A percentile compares a stretch with the other conserved stretches of the same genome.
Conservation (phyloP, 2,329 filamentous ascomycete species). For the Dothiorella sarmentorum region DNA sequence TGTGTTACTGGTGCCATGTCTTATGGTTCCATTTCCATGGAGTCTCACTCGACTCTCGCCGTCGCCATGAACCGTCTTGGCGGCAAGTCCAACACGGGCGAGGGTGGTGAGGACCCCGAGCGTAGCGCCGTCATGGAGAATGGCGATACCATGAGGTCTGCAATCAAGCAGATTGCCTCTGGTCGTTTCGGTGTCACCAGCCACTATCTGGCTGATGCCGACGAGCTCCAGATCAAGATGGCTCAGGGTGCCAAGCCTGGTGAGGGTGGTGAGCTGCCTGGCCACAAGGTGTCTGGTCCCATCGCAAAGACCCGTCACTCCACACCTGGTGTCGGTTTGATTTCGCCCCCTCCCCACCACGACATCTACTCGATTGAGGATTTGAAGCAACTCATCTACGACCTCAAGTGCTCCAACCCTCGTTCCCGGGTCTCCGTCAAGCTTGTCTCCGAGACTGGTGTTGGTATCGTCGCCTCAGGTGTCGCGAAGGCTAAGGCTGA, state of each 20-base stretch:
- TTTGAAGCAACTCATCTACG: conserved; percentile 95
- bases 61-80: conserved; percentile 96
- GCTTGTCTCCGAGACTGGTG: conserved; percentile 94
- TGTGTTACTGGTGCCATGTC: conserved; percentile 99
- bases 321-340: conserved; percentile 91
- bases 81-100: conserved; percentile 95
- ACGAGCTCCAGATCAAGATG: conserved; percentile 99
- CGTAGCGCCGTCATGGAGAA: conserved; percentile 82
- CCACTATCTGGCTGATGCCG: conserved; percentile 89
- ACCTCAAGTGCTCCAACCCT: conserved; percentile 93
- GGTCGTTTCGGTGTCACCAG: conserved; percentile 95
- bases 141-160: conserved; percentile 93
- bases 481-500: conserved; percentile 97
- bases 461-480: conserved; percentile 95
- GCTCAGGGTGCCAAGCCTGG: conserved; percentile 96
- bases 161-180: conserved; percentile 96
- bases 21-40: conserved; percentile 97
- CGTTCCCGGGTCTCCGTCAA: conserved; percentile 92
- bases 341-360: conserved; percentile 93
- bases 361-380: conserved; percentile 99
- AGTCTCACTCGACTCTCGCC: conserved; percentile 91
- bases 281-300: conserved; percentile 91
- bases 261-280: conserved; percentile 94
- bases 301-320: conserved; percentile 95
- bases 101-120: conserved; percentile 94